Percentiles rank a stretch among this genome's conserved stretches.
Evolutionary conservation across 2,329 filamentous ascomycete genomes (phyloP).

Genomic region (Claviceps cyperi): DNA sequence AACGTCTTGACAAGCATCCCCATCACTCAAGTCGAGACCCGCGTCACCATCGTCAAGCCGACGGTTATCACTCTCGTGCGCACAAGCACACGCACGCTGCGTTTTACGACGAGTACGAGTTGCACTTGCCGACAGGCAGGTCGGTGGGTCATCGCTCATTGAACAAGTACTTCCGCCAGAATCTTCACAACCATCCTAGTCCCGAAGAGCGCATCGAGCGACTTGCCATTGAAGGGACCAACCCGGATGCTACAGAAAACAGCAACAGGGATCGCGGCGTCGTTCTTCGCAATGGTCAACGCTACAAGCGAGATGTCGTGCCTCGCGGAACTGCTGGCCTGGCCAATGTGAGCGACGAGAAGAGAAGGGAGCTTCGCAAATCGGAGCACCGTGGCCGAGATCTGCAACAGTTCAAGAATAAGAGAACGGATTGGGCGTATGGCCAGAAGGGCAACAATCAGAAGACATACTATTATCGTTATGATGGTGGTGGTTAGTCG

Average conservation of each 20-base stretch:
- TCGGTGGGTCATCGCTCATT: conserved; percentile 82
- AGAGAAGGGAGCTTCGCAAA: conserved; percentile 52
- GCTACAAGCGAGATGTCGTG: conserved; percentile 40
- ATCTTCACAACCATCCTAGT: conserved; percentile 71
- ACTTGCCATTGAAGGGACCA: conserved; percentile 40
- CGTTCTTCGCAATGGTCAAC: conserved; percentile 8
- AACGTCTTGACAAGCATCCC: conserved; percentile 55
- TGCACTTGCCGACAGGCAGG: conserved; percentile 81
- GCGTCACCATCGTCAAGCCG: conserved; percentile 56
- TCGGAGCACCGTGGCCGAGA: conserved; percentile 57
- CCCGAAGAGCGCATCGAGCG: conserved; percentile 60
- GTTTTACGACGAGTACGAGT: conserved; percentile 84
- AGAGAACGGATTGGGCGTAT: conserved; percentile 52
- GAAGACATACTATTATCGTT: conserved; percentile 42
- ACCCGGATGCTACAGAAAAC: conserved; percentile 20
- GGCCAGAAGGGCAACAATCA: conserved; percentile 66
- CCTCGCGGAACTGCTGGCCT: conserved; percentile 64
- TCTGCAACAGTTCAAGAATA: conserved; percentile 45
- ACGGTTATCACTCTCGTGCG: conserved; percentile 72
- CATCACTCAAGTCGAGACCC: conserved; percentile 63
- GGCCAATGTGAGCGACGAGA: conserved; percentile 59
- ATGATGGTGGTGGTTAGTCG: conserved; percentile 27
- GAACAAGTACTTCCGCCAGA: conserved; percentile 82
- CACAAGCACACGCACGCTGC: conserved; percentile 61
- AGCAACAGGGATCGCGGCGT: conserved; percentile 14